Conservation (phyloP, 169 alveolate species). For the Perkinsus marinus region DNA sequence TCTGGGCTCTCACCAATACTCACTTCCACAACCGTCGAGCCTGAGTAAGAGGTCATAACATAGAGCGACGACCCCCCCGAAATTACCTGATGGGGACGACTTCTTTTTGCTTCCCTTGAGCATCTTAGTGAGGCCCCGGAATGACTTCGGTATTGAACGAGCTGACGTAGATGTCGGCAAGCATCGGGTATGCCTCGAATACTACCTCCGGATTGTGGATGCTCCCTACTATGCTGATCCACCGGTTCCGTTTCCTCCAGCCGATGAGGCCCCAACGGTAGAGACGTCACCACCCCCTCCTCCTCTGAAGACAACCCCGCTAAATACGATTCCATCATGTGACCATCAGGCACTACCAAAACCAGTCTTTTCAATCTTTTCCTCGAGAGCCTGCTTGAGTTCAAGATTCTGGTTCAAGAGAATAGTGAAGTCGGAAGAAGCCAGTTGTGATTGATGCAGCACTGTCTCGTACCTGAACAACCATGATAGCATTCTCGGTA, state of each 20-base stretch:
- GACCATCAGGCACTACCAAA: too few relatives aligned
- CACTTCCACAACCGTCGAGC: background rate
- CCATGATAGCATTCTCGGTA: too few relatives aligned
- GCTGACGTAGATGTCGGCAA: background rate
- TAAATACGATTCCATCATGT: too few relatives aligned
- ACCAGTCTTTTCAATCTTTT: too few relatives aligned
- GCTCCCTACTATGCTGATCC: background rate
- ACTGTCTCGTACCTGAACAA: background rate
- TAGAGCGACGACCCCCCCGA: background rate
- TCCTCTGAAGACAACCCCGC: background rate
- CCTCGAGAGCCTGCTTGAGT: too few relatives aligned
- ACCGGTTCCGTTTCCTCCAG: background rate
- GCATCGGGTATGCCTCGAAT: too few relatives aligned
- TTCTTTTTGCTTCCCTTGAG: background rate
- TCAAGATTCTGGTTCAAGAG: background rate
- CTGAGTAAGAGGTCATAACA: background rate
- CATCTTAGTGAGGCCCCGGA: background rate
- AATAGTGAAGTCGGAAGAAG: background rate
- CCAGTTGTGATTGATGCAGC: background rate
- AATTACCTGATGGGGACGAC: background rate
- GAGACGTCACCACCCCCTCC: background rate
- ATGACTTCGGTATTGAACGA: background rate
- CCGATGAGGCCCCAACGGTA: background rate
- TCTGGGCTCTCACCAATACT: background rate
- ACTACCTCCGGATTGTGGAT: background rate